Evolutionary conservation across 257 asterid genomes (phyloP), one percentile per base, ranked within the genome.

Genomic region (Nemophila menziesii): DNA sequence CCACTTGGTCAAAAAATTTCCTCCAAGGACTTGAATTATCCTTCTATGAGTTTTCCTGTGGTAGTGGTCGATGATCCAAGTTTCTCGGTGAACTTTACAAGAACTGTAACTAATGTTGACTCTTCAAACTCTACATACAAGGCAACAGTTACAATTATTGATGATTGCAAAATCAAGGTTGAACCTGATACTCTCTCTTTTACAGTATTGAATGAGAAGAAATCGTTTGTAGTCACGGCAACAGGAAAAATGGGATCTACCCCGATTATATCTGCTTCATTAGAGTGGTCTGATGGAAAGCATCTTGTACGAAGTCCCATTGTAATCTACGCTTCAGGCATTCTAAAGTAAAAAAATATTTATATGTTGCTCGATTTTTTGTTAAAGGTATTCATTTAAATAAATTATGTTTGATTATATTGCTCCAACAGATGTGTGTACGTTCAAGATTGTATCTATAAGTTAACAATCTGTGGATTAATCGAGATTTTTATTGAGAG

Each of bases 81-180:
- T 8, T 33, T 60, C 9, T 40, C 55, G 4, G 54, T 56, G 11
- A 50, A 16, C 16, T 61, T 72, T 45, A 19, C 59, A 20, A 60
- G 72, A 54, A 64, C 69, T 2, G 63, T 64, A 3, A 63, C 59
- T 4, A 72, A 72, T 36, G 70, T 68, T 24, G 73, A 70, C 23
- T 12, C 4, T n/a, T 39, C 44, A 12, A 56, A 50, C 20, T 71
- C 79, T 13, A 63, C 67, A 10, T 71, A 67, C 52, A 51, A 38
- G 10, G 75, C 63, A 22, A 55, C 1, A 36, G 44, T 57, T 33
- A 24, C 21, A 1, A 0, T 42, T 1, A n/a, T n/a, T n/a, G 12
- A 58, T 0, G 19, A 8, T 39, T 33, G 19, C 10, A 42, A 42
- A 12, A 15, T 42, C 22, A 42, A 12, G 1, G 46, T 42, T 22